Percentiles rank a stretch among this genome's conserved stretches.
Conservation (phyloP, 768 basidiomycete species). For the Saitozyma podzolica region DNA sequence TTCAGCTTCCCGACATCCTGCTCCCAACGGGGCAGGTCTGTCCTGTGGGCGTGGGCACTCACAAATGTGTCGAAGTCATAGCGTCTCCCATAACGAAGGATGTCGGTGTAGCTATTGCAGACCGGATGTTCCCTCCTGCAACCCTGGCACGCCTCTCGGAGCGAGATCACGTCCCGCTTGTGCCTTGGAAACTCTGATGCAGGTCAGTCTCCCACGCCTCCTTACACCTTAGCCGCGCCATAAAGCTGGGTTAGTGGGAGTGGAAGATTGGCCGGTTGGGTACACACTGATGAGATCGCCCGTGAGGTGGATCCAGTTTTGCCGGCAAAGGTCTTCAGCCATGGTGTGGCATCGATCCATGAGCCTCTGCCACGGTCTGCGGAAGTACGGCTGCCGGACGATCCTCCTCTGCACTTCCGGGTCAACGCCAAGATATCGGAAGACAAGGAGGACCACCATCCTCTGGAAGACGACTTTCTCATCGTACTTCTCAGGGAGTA, state of each 20-base stretch:
- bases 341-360: background rate
- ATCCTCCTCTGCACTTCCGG: background rate
- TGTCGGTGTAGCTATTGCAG: background rate
- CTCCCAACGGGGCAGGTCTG: too few species aligned
- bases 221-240: too few species aligned
- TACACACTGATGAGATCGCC: too few species aligned
- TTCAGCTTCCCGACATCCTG: too few species aligned
- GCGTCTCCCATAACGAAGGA: background rate
- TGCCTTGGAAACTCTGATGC: background rate
- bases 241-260: too few species aligned
- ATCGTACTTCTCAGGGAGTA: background rate
- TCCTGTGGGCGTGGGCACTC: too few species aligned
- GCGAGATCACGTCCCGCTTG: background rate
- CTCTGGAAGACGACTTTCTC: background rate
- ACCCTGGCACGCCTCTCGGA: background rate
- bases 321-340: conserved; percentile 1
- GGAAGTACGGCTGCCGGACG: background rate
- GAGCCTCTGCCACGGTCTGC: background rate
- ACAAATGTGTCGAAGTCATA: background rate
- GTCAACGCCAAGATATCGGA: background rate
- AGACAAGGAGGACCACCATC: background rate
- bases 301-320: too few species aligned
- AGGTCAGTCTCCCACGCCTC: too few species aligned
- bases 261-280: background rate
- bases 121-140: background rate